These are phyloP conservation scores for Clohesyomyces aquaticus DNA, from an alignment of 495 filamentous ascomycete species.

Conservation along the genomic window DNA sequence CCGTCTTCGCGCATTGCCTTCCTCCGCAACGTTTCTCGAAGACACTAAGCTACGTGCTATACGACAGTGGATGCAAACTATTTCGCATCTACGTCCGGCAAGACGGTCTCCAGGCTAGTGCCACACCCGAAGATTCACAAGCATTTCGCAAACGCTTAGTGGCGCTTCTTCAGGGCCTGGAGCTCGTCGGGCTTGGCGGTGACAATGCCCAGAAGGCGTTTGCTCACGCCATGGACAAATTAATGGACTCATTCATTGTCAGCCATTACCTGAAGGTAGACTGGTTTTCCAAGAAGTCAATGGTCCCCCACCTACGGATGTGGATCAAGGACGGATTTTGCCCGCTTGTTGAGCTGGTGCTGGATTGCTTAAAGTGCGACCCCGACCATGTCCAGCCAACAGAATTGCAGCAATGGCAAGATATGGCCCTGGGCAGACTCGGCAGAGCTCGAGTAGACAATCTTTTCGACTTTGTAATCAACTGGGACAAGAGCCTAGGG, in stretches of 20 bases:
- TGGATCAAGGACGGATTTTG: conserved; percentile 42
- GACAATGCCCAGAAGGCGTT: conserved; percentile 76
- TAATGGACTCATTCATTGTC: conserved; percentile 40
- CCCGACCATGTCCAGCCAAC: conserved; percentile 4
- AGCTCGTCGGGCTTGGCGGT: conserved; percentile 73
- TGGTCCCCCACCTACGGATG: conserved; percentile 63
- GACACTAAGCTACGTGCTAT: conserved; percentile 41
- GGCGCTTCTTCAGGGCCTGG: conserved; percentile 50
- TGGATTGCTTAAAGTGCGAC: conserved; percentile 36
- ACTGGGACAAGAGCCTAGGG: conserved; percentile 75
- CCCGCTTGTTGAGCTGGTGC: conserved; percentile 33
- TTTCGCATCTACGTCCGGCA: conserved; percentile 33
- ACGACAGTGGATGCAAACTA: conserved; percentile 34
- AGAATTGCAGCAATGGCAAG: conserved; percentile 64
- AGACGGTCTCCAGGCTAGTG: conserved; percentile 1
- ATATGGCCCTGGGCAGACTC: conserved; percentile 76
- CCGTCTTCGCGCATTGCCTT: conserved; percentile 38
- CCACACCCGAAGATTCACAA: conserved; percentile 14
- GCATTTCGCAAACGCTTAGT: conserved; percentile 19
- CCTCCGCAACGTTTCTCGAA: conserved; percentile 40
- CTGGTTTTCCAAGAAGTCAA: conserved; percentile 52
- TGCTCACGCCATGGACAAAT: conserved; percentile 54
- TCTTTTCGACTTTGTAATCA: conserved; percentile 84
- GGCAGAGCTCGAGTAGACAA: conserved; percentile 78
- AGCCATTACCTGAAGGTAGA: conserved; percentile 45